A percentile compares a stretch with the other conserved stretches of the same genome.
These are phyloP conservation scores for Iris pallida DNA, from an alignment of 116 monocot species.

Conservation along the genomic window DNA sequence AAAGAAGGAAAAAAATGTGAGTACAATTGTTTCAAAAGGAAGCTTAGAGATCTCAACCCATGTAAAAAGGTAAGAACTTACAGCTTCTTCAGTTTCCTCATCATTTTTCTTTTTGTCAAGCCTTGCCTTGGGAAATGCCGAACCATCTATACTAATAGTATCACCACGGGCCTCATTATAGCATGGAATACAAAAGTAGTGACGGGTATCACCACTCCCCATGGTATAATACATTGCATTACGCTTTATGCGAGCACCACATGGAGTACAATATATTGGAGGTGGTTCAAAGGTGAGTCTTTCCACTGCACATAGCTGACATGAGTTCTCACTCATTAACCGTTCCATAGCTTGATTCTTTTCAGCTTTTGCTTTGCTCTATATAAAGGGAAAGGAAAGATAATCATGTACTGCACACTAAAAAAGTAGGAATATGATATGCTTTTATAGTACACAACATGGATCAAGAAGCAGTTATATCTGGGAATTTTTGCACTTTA, in stretches of 20 bases:
- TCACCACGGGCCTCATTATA: constrained; percentile 88
- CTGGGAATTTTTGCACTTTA: no score
- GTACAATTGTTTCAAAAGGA: not conserved
- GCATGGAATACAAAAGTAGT: constrained; percentile 79
- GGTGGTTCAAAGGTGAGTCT: constrained; percentile 95
- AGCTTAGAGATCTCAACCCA: no score
- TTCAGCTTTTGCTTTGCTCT: constrained; percentile 95
- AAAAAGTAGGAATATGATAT: not conserved
- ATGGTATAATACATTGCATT: constrained; percentile 79
- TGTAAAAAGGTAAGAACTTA: constrained; percentile 13
- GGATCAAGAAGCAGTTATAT: no score
- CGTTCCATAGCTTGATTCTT: constrained; percentile 93
- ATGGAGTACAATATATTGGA: constrained; percentile 87
- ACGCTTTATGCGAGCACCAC: constrained; percentile 89
- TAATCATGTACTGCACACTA: not conserved
- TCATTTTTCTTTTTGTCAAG: constrained; percentile 89
- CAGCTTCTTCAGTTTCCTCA: constrained; percentile 91
- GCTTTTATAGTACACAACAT: no score
- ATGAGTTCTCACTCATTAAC: constrained; percentile 83
- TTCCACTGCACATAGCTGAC: constrained; percentile 82
- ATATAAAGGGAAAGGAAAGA: constrained; percentile 1
- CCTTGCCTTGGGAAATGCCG: constrained; percentile 46
- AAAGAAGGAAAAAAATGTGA: constrained; percentile 4
- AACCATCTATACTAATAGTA: constrained; percentile 66
- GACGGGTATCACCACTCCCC: constrained; percentile 68